phyloP scores from a whole-genome alignment of 2,329 filamentous ascomycete genomes.

The Fusarium secorum region DNA sequence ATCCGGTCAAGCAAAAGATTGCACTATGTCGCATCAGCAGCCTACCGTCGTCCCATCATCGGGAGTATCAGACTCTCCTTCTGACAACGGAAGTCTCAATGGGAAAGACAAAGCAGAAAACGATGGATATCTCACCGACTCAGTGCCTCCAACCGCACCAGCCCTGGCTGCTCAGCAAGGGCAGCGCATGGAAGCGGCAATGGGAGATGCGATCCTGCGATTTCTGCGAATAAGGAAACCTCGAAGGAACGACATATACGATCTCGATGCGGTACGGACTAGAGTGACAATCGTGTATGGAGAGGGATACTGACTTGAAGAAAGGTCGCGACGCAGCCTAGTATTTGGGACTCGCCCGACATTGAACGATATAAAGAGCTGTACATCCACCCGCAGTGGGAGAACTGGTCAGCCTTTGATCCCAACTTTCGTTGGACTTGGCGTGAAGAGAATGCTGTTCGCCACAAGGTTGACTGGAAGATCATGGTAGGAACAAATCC shows the following conservation, averaged over 20 bases:
- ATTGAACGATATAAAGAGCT: constrained; percentile 47
- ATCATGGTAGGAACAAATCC: constrained; percentile 43
- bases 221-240: constrained; percentile 46
- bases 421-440: constrained; percentile 48
- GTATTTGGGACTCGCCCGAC: constrained; percentile 49
- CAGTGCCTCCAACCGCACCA: background rate
- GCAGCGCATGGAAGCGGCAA: constrained; percentile 43
- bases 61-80: background rate
- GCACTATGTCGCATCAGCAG: background rate
- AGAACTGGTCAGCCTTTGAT: constrained; percentile 48
- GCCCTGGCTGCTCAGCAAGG: constrained; percentile 40
- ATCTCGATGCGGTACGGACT: constrained; percentile 31
- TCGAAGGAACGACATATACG: constrained; percentile 37
- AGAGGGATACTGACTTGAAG: constrained; percentile 11
- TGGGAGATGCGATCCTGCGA: constrained; percentile 46
- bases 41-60: background rate
- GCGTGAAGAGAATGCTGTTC: constrained; percentile 46
- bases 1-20: background rate
- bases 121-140: background rate
- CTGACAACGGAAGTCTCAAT: background rate
- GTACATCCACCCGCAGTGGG: constrained; percentile 49
- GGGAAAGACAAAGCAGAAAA: background rate
- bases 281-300: rapidly evolving
- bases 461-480: constrained; percentile 49
- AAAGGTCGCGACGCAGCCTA: constrained; percentile 48